Evolutionary conservation across 78 protist species (phyloP), one percentile per base, ranked within the genome.

Genomic region (Dictyostelium purpureum): DNA sequence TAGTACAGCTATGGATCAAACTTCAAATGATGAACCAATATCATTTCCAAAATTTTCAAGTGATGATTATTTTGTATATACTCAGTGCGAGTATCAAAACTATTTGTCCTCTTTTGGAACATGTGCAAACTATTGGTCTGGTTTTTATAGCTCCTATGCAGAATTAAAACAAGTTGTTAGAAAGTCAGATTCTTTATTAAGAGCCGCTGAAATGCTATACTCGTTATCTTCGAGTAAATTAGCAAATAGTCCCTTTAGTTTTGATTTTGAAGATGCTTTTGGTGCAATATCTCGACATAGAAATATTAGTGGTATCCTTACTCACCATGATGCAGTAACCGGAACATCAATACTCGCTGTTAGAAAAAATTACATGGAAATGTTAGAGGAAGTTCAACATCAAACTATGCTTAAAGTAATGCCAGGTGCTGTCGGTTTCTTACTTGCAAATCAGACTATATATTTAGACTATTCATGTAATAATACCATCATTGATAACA

Each of bases 321-420:
- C 80, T 5, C 90, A 82, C 26, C 90, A 82, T 19, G 90, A 82
- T 56, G 90, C 90, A 5, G 40, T 82, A n/a, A 67, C 90, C 14
- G 90, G 90, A 14, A 82, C 90, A 10, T 51, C 80, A 2, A 70
- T 12, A 71, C 24, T 6, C 6, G 10, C 33, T 40, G 90, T 82
- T 19, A 56, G 90, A 24, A 59, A 67, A 1, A 28, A 82, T 35
- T 82, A 82, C 42, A 19, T 82, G 19, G 12, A n/a, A 31, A 82
- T 82, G 79, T 35, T 82, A 18, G 37, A 70, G 16, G 16, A 40
- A 16, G 90, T 77, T 24, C 79, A 70, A 57, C 54, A 42, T 28
- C 35, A 70, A 11, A 63, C 90, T 11, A 16, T 54, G 2, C 21
- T 12, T 11, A 45, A 82, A 56, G 79, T 35, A 14, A 35, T 82